Base-by-base conservation (phyloP, 2,329 filamentous ascomycete species). In the Aspergillus sp. region DNA sequence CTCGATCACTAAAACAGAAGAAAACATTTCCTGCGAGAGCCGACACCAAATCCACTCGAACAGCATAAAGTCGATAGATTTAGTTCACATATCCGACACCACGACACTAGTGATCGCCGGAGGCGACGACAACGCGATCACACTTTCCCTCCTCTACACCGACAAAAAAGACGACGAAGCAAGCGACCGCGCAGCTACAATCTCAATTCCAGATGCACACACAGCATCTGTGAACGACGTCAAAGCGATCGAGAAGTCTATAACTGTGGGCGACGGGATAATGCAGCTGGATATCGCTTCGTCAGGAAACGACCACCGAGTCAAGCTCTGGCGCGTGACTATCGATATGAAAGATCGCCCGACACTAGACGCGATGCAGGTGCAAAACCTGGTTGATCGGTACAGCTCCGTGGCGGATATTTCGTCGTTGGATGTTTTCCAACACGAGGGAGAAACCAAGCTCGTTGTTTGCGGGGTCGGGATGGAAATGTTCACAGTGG, bases 101-200 rank as follows among this genome's bases (percentile, higher is more conserved):
- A 62, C 74, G 51, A 64, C 77, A 63, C 63, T 89, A 1, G 68
- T 96, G 17, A 72, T 90, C 4, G 92, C 91, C 0, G 91, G 90
- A 24, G 92, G 95, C 20, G 95, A 99, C 66, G 95, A 98, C 72
- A 95, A 95, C 60, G 88, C 89, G 3, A 72, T 98, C 0, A 87
- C 83, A 0, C 67, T 90, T 11, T 83, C 82, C 0, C 68, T 81
- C 32, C 64, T 81, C 26, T 64, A 50, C 15, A 66, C 67, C 3
- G 44, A 48, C 11, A 30, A 53, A 30, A 48, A 61, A 6, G 24
- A 48, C 5, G 15, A 52, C n/a, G 55, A 62, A 22, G 26, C 48
- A 26, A 60, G 52, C 15, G 58, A 53, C n/a, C 53, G 56, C 15
- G 67, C 76, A 11, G 59, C 59, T 22, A 76, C 71, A 0, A 56